Percentiles rank a stretch among this genome's conserved stretches.
phyloP scores from a whole-genome alignment of 1,284 basidiomycete genomes.

The Cerioporus squamosus region DNA sequence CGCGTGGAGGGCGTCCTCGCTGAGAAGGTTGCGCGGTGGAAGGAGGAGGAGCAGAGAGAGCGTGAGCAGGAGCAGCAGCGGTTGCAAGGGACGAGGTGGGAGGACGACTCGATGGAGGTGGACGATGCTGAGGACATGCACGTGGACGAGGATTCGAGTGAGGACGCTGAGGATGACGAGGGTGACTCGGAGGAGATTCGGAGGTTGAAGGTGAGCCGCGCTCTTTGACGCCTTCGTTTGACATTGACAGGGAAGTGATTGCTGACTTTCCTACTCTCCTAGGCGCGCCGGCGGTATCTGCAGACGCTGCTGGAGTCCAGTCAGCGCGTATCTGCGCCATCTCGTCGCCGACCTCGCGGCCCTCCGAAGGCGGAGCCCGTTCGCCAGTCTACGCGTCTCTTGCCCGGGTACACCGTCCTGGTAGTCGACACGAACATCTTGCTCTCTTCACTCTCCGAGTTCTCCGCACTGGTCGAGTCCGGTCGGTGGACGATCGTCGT shows the following conservation, averaged over 20 bases:
- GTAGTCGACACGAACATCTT: constrained; percentile 96
- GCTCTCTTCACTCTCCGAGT: constrained; percentile 75
- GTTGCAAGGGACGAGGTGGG: constrained; percentile 61
- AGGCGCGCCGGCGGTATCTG: constrained; percentile 74
- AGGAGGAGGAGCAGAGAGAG: constrained; percentile 64
- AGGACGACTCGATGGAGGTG: constrained; percentile 68
- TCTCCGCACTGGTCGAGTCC: constrained; percentile 81
- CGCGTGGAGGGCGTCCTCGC: constrained; percentile 71
- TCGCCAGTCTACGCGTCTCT: constrained; percentile 55
- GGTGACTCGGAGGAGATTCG: constrained; percentile 76
- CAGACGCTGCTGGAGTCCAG: constrained; percentile 58
- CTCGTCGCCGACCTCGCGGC: constrained; percentile 41
- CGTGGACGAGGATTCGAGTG: constrained; percentile 44
- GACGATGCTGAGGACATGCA: constrained; percentile 53
- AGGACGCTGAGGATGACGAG: constrained; percentile 63
- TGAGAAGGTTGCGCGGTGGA: constrained; percentile 74
- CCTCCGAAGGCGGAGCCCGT: constrained; percentile 36
- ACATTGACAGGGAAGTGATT: not conserved
- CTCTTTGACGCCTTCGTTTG: not conserved
- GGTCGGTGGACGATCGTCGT: constrained; percentile 88
- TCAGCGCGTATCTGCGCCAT: constrained; percentile 37
- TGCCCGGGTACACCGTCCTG: constrained; percentile 89
- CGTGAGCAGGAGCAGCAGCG: constrained; percentile 72
- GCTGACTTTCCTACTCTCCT: constrained; percentile 9
- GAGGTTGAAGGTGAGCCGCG: constrained; percentile 71